phyloP scores from a whole-genome alignment of 2,329 filamentous ascomycete genomes.

The Byssochlamys sp. region DNA sequence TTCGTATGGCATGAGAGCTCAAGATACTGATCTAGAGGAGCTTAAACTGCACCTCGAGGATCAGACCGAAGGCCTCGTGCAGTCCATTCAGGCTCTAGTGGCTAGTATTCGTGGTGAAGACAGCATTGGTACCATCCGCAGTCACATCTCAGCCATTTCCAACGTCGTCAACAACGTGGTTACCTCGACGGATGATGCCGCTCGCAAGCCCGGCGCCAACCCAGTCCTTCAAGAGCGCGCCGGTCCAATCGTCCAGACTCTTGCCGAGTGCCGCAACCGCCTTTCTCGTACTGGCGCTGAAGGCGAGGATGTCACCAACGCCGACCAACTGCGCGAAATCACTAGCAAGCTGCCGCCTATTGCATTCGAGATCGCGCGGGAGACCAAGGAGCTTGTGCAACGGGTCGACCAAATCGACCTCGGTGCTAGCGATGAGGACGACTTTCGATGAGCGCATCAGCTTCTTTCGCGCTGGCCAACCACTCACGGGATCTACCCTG shows the following conservation, averaged over 20 bases:
- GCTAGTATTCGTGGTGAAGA: slow-evolving; percentile 58
- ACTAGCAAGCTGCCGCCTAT: slow-evolving; percentile 67
- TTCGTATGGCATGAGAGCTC: slow-evolving; percentile 33
- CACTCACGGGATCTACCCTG: not conserved
- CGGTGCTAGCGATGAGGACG: slow-evolving; percentile 26
- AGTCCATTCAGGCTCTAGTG: slow-evolving; percentile 74
- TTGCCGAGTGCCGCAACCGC: slow-evolving; percentile 56
- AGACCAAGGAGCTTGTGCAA: slow-evolving; percentile 64
- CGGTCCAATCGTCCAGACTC: slow-evolving; percentile 30
- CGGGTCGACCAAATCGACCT: slow-evolving; percentile 35
- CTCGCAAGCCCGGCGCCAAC: slow-evolving; percentile 38
- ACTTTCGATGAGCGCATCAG: not conserved
- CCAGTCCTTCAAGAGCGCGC: slow-evolving; percentile 40
- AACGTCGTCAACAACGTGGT: slow-evolving; percentile 62
- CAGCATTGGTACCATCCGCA: slow-evolving; percentile 54
- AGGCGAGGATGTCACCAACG: slow-evolving; percentile 50
- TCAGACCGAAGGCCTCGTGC: slow-evolving; percentile 67
- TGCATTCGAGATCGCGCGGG: slow-evolving; percentile 75
- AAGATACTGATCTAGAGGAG: slow-evolving; percentile 47
- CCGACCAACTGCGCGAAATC: slow-evolving; percentile 45
- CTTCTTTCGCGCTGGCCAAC: not conserved
- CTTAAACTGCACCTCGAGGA: slow-evolving; percentile 72
- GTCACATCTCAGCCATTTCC: slow-evolving; percentile 62
- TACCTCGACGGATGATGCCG: slow-evolving; percentile 52
- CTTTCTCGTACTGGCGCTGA: slow-evolving; percentile 55